Evolutionary conservation across 2,329 filamentous ascomycete genomes (phyloP).

Genomic region (Macrophomina pseudophaseolina): DNA sequence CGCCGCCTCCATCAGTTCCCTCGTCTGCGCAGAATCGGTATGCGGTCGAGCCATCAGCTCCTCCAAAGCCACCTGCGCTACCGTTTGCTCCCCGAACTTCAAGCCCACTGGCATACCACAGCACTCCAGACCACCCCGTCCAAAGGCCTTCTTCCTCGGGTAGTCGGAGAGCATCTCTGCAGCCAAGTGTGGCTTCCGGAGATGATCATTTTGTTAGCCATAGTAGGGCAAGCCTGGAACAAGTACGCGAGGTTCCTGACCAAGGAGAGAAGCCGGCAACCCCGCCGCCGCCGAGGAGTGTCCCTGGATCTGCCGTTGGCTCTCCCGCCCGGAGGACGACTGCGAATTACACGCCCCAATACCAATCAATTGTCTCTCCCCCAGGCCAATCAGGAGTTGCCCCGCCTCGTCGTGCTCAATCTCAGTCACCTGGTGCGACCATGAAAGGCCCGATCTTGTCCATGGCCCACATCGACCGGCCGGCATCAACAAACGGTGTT

Average conservation of each 20-base stretch:
- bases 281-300: constrained; percentile 38
- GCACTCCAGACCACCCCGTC: constrained; percentile 37
- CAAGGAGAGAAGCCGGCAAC: constrained; percentile 33
- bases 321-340: constrained; percentile 45
- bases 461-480: constrained; percentile 53
- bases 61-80: constrained; percentile 48
- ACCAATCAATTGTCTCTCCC: constrained; percentile 44
- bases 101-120: constrained; percentile 65
- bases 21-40: constrained; percentile 45
- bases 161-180: constrained; percentile 20
- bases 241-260: constrained; percentile 38
- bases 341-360: constrained; percentile 44
- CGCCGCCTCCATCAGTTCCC: constrained; percentile 47
- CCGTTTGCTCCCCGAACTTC: constrained; percentile 68
- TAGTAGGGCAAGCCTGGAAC: constrained; percentile 18
- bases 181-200: constrained; percentile 12
- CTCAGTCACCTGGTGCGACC: constrained; percentile 64
- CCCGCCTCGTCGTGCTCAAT: constrained; percentile 50
- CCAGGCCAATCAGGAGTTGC: neutral
- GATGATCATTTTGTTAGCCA: constrained; percentile 12
- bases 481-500: constrained; percentile 60
- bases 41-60: constrained; percentile 42
- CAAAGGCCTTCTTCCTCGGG: constrained; percentile 27
- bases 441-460: constrained; percentile 55
- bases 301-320: constrained; percentile 40